Conservation (phyloP, 352 stramenopile species). For the Pilasporangium apinafurcum region DNA sequence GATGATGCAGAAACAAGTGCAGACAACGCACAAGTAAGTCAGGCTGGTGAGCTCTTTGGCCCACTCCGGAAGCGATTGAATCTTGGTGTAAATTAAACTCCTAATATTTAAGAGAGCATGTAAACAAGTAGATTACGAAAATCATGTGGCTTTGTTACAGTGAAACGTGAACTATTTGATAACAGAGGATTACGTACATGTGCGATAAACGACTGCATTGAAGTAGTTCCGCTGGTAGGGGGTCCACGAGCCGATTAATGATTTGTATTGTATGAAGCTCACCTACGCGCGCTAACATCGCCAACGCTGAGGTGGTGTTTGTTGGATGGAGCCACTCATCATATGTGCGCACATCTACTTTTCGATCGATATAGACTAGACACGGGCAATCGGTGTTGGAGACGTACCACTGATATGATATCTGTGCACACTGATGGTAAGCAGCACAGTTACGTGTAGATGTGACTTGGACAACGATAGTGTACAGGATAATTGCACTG, state of each 20-base stretch:
- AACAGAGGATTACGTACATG: slow-evolving; percentile 6
- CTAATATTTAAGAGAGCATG: too few species aligned
- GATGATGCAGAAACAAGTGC: too few species aligned
- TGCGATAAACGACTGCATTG: slow-evolving; percentile 7
- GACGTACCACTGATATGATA: slow-evolving; percentile 11
- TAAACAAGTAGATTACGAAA: too few species aligned
- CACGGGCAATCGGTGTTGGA: slow-evolving; percentile 2
- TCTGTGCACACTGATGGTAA: slow-evolving; percentile 3
- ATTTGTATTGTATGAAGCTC: slow-evolving; percentile 10
- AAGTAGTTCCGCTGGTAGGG: slow-evolving; percentile 1
- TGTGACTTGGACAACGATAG: slow-evolving; percentile 4
- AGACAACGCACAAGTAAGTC: slow-evolving; percentile 11
- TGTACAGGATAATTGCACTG: slow-evolving; percentile 4
- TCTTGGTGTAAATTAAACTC: slow-evolving; percentile 13
- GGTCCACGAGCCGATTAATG: slow-evolving; percentile 8
- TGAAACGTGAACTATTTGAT: too few species aligned
- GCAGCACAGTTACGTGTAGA: slow-evolving; percentile 3
- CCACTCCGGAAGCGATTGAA: slow-evolving; percentile 9
- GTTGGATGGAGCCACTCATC: slow-evolving; percentile 8
- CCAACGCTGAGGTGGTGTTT: slow-evolving; percentile 4
- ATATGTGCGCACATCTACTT: slow-evolving; percentile 5
- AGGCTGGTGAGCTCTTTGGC: slow-evolving; percentile 3
- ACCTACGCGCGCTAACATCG: not conserved
- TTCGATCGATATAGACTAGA: slow-evolving; percentile 7
- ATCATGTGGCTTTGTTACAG: not conserved